Evolutionary conservation across 2,329 filamentous ascomycete genomes (phyloP), one percentile per base, ranked within the genome.

Genomic region (Fusarium redolens): DNA sequence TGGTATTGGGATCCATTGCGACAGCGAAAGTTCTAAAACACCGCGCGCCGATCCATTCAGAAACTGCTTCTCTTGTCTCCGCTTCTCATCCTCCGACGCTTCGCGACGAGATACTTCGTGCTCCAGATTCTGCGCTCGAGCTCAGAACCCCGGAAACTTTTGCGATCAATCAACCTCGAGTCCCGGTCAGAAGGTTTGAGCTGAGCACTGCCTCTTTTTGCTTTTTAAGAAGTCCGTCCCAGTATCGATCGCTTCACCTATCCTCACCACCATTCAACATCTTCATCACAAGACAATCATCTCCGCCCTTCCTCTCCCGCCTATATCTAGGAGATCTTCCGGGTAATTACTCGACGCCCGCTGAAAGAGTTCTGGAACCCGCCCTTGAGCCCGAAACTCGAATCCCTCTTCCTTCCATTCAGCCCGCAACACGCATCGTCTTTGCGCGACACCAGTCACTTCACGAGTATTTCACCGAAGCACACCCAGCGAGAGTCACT

Each of bases 401-500:
- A 75, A 72, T 71, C 78, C 75, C 75, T 78, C 74, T 73, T 79
- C 74, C 74, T 79, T 71, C 74, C 70, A 78, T 60, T 35, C 65
- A 66, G 71, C 66, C 70, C 77, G 78, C 75, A 79, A 78, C 78
- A 77, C 78, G 75, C 79, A 79, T 76, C 77, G 78, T 78, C 75
- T 77, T 70, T 81, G 72, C 76, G 75, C 80, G 80, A 79, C 77
- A 79, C 69, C 74, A 79, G 75, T 79, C 81, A 82, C 80, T 81
- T 82, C 82, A 82, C 81, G 81, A 80, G 77, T 78, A 78, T 78
- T 81, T 77, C 80, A 77, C 80, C 83, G 83, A 82, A 83, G 81
- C 81, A 82, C 81, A 82, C 75, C 80, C 79, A 80, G 50, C 73
- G 80, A 77, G 71, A 84, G 82, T 83, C 87, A 88, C 87, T 89